phyloP scores from a whole-genome alignment of 2,329 filamentous ascomycete species.

The Alternaria novae-zelandiae region DNA sequence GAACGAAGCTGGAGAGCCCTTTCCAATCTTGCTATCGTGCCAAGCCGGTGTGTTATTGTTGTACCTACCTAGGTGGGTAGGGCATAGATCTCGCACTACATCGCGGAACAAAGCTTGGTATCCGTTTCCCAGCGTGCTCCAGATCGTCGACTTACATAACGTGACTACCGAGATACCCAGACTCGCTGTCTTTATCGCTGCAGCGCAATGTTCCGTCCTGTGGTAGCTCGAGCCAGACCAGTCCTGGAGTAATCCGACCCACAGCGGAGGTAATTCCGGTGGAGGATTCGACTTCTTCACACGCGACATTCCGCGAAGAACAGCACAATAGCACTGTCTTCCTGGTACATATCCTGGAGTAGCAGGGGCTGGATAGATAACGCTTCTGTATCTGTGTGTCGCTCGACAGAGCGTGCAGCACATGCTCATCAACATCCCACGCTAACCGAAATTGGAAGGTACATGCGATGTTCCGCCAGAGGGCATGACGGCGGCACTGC shows the following conservation, averaged over 20 bases:
- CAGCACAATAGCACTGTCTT: background rate
- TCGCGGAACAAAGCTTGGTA: background rate
- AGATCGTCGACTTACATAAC: background rate
- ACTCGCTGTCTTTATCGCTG: background rate
- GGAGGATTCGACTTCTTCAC: background rate
- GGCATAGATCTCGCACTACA: background rate
- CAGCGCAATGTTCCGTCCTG: background rate
- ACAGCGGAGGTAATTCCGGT: background rate
- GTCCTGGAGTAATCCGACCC: background rate
- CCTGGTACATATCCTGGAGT: background rate
- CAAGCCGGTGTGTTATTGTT: background rate
- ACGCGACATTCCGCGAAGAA: background rate
- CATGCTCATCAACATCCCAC: background rate
- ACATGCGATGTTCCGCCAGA: slow-evolving; percentile 3
- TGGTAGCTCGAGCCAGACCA: background rate
- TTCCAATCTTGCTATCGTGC: background rate
- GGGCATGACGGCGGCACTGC: background rate
- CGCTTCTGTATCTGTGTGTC: background rate
- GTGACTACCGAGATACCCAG: background rate
- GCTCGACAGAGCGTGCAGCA: background rate
- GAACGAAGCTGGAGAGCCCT: background rate
- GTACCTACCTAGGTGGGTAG: background rate
- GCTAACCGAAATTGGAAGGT: slow-evolving; percentile 2
- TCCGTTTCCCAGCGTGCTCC: background rate
- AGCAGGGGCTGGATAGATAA: background rate